Percentiles rank a stretch among this genome's conserved stretches.
phyloP scores from a whole-genome alignment of 1,139 yeast species.

The Saccharomyces hybrid region DNA sequence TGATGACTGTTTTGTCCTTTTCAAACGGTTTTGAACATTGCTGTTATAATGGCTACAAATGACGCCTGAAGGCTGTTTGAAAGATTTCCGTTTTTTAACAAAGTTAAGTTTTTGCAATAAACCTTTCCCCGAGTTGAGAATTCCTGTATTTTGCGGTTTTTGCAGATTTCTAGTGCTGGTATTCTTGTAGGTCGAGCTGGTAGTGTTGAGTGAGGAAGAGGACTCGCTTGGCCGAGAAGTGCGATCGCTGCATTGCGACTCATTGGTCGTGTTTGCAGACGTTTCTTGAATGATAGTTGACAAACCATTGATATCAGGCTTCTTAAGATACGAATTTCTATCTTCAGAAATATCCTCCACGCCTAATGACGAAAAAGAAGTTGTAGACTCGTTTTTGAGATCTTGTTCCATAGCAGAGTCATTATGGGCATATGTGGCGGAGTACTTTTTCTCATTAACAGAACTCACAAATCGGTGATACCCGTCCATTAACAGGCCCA shows the following conservation, averaged over 20 bases:
- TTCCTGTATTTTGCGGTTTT: not conserved
- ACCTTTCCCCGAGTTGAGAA: not conserved
- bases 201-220: not conserved
- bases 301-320: not conserved
- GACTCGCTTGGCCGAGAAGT: not conserved
- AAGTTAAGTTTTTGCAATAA: not conserved
- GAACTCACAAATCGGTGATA: slow-evolving; percentile 14
- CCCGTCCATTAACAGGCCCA: slow-evolving; percentile 25
- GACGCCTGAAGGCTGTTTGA: not conserved
- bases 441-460: not conserved
- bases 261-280: not conserved
- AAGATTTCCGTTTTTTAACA: not conserved
- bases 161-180: not conserved
- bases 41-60: not conserved
- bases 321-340: not conserved
- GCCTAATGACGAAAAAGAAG: not conserved
- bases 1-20: not conserved
- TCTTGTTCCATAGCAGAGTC: not conserved
- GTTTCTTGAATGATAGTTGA: not conserved
- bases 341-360: not conserved
- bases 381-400: not conserved
- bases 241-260: not conserved
- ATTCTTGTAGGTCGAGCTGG: not conserved
- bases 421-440: not conserved
- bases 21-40: not conserved